These are phyloP conservation scores for Arabidopsis hybrid DNA, from an alignment of 441 rosid genomes.

Conservation along the genomic window DNA sequence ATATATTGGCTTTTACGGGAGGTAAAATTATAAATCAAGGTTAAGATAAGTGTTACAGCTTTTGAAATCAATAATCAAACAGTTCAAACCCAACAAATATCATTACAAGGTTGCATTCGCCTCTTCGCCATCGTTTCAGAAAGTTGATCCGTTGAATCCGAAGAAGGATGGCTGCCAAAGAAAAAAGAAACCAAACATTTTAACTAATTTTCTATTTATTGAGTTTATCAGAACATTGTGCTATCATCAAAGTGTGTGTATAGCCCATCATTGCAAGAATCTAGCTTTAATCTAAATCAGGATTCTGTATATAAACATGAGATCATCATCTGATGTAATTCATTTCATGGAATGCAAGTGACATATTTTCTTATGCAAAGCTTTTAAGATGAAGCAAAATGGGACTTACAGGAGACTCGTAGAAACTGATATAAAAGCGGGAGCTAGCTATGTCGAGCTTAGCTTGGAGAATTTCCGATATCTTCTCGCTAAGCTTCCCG, in stretches of 20 bases:
- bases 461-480: conserved; percentile 80
- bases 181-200: background rate
- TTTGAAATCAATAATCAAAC: conserved; percentile 18
- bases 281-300: background rate
- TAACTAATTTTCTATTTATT: background rate
- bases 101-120: conserved; percentile 18
- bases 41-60: conserved; percentile 6
- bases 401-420: conserved; percentile 68
- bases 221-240: background rate
- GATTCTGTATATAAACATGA: background rate
- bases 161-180: conserved; percentile 68
- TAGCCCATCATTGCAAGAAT: background rate
- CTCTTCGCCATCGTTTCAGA: conserved; percentile 48
- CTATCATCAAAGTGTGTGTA: background rate
- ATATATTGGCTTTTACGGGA: conserved; percentile 4
- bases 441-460: conserved; percentile 88
- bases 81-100: background rate
- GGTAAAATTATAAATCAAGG: background rate
- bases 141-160: conserved; percentile 86
- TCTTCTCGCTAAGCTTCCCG: conserved; percentile 74
- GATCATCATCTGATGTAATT: background rate
- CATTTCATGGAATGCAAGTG: background rate
- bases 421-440: conserved; percentile 88
- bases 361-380: background rate
- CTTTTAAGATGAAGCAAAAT: background rate